Evolutionary conservation across 2,329 filamentous ascomycete genomes (phyloP).

Genomic region (Coniochaeta pulveracea): DNA sequence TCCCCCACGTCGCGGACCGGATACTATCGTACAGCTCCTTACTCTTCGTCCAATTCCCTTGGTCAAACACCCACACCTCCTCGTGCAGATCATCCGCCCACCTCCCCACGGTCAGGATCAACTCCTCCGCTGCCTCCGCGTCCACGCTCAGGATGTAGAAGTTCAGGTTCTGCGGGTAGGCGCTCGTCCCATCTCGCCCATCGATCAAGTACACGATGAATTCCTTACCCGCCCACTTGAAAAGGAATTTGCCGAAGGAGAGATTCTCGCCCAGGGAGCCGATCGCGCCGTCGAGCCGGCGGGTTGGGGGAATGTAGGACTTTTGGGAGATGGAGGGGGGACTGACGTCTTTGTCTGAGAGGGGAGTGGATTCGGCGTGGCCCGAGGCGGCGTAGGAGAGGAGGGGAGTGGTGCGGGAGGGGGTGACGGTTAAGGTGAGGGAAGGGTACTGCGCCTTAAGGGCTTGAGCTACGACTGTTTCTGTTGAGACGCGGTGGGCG

Average conservation of each 20-base stretch:
- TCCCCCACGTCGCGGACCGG: slow-evolving; percentile 46
- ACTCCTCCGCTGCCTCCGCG: slow-evolving; percentile 26
- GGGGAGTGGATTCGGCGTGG: slow-evolving; percentile 18
- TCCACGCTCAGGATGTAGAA: slow-evolving; percentile 26
- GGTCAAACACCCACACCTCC: slow-evolving; percentile 57
- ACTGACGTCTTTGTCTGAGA: slow-evolving; percentile 11
- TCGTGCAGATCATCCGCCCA: slow-evolving; percentile 47
- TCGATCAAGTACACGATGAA: slow-evolving; percentile 32
- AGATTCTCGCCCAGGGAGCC: slow-evolving; percentile 21
- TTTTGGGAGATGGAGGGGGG: slow-evolving; percentile 26
- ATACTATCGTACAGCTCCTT: slow-evolving; percentile 46
- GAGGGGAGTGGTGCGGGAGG: slow-evolving; percentile 22
- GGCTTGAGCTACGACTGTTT: slow-evolving; percentile 26
- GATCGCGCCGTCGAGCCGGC: slow-evolving; percentile 25
- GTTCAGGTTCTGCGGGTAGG: slow-evolving; percentile 20
- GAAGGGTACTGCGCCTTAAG: slow-evolving; percentile 30
- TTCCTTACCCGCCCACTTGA: slow-evolving; percentile 27
- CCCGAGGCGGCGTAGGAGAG: slow-evolving; percentile 29
- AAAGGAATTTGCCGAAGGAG: slow-evolving; percentile 29
- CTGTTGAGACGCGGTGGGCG: slow-evolving; percentile 28
- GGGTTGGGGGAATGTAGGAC: slow-evolving; percentile 25
- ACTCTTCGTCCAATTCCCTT: slow-evolving; percentile 51
- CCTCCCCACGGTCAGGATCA: slow-evolving; percentile 41
- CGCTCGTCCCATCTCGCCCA: slow-evolving; percentile 24
- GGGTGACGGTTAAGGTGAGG: slow-evolving; percentile 27